phyloP scores from a whole-genome alignment of 768 basidiomycete genomes.

The Hygrophoropsis aurantiaca region DNA sequence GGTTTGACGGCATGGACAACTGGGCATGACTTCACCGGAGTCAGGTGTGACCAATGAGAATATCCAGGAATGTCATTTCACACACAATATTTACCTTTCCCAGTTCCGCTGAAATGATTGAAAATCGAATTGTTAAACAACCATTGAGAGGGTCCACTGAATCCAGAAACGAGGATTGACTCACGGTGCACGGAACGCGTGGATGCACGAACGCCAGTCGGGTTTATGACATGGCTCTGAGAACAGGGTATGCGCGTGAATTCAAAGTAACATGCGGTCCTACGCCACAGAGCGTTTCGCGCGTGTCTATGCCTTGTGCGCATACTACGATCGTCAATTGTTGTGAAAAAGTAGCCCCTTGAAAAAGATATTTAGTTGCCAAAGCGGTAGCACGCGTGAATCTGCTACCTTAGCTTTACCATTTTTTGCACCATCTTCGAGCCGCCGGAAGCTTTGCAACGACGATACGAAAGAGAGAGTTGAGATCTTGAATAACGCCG shows the following conservation, averaged over 20 bases:
- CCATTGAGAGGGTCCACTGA: neutral
- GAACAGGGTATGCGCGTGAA: conserved; percentile 11
- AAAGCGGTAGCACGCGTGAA: too few relatives aligned
- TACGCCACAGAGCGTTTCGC: conserved; percentile 30
- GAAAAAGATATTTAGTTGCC: too few relatives aligned
- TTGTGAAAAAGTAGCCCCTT: too few relatives aligned
- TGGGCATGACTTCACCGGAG: conserved; percentile 1
- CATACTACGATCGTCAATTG: too few relatives aligned
- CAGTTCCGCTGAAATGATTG: too few relatives aligned
- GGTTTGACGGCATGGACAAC: neutral
- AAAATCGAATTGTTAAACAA: neutral
- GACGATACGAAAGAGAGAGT: neutral
- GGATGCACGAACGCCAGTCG: neutral
- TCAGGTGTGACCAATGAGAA: neutral
- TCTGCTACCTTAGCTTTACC: too few relatives aligned
- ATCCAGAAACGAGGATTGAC: neutral
- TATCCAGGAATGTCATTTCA: conserved; percentile 1
- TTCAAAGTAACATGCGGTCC: conserved; percentile 13
- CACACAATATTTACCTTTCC: neutral
- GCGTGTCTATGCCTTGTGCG: conserved; percentile 15
- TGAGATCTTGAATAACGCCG: neutral
- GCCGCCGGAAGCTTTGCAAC: conserved; percentile 3
- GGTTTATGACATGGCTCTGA: conserved; percentile 5
- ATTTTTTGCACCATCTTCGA: neutral
- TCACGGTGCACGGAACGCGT: neutral